phyloP scores from a whole-genome alignment of 2,329 filamentous ascomycete species.

The Davidsoniella neocaledoniae region DNA sequence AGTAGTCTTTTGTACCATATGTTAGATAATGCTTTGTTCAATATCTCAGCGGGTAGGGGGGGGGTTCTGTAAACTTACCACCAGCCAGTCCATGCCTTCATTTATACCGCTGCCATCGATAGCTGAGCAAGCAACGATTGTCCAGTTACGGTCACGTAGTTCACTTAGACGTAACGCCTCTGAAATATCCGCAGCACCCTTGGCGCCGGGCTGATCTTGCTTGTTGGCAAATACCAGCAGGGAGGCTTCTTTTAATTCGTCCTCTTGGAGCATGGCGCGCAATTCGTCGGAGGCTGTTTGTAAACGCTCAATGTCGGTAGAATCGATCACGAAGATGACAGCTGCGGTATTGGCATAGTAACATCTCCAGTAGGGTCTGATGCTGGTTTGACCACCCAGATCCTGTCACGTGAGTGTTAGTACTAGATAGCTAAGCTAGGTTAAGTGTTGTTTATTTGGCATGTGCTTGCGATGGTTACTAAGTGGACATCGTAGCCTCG shows the following conservation, averaged over 20 bases:
- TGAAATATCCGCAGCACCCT: slow-evolving; percentile 91
- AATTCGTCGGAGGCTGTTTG: slow-evolving; percentile 87
- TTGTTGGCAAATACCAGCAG: slow-evolving; percentile 97
- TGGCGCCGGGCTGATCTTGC: slow-evolving; percentile 93
- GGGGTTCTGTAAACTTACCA: slow-evolving; percentile 37
- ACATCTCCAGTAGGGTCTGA: slow-evolving; percentile 96
- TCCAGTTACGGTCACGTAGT: slow-evolving; percentile 94
- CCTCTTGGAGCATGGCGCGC: slow-evolving; percentile 88
- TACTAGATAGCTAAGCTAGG: background rate
- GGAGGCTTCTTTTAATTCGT: slow-evolving; percentile 83
- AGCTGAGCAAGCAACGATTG: slow-evolving; percentile 92
- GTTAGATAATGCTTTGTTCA: too few species aligned
- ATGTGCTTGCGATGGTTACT: background rate
- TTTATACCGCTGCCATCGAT: slow-evolving; percentile 89
- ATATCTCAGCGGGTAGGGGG: background rate
- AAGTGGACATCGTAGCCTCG: slow-evolving; percentile 1
- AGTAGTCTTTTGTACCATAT: background rate
- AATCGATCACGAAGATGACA: slow-evolving; percentile 97
- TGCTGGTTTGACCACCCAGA: slow-evolving; percentile 93
- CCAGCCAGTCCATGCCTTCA: slow-evolving; percentile 98
- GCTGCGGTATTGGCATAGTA: slow-evolving; percentile 98
- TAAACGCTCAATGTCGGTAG: slow-evolving; percentile 88
- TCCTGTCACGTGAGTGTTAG: slow-evolving; percentile 35
- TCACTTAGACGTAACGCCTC: slow-evolving; percentile 82
- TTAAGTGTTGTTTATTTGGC: background rate